A percentile compares a stretch with the other conserved stretches of the same genome.
Conservation (phyloP, 495 filamentous ascomycete species). For the Friedmanniomyces simplex region DNA sequence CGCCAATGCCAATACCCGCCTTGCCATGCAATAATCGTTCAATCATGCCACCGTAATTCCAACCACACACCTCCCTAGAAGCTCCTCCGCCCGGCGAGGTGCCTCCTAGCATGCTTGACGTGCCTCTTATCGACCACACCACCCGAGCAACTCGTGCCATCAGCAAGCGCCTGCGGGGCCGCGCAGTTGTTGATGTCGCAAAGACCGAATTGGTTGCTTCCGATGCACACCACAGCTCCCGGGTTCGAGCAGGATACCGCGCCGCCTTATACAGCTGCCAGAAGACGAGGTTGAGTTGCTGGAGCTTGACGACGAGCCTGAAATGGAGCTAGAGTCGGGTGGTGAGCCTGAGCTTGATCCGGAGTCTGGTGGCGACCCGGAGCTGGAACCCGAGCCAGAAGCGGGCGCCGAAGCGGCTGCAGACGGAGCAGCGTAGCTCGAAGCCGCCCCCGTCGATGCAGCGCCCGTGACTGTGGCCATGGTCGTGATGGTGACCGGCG, state of each 20-base stretch:
- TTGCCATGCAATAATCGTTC: not conserved
- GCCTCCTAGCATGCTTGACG: conserved; percentile 3
- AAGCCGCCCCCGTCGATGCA: not conserved
- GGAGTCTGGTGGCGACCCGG: conserved; percentile 1
- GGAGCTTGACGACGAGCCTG: conserved; percentile 2
- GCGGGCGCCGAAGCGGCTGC: not conserved
- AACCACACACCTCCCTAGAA: not conserved
- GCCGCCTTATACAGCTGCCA: conserved; percentile 13
- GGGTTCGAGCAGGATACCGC: conserved; percentile 24
- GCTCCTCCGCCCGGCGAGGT: not conserved
- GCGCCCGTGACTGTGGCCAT: conserved; percentile 1
- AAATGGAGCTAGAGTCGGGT: conserved; percentile 1
- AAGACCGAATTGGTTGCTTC: conserved; percentile 25
- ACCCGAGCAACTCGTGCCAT: conserved; percentile 26
- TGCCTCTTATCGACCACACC: conserved; percentile 19
- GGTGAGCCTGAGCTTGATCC: too few species aligned
- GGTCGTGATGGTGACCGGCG: conserved; percentile 7
- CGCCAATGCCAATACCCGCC: not conserved
- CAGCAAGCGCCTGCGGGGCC: conserved; percentile 24
- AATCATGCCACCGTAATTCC: not conserved
- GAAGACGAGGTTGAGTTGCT: conserved; percentile 1
- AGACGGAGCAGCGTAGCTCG: not conserved
- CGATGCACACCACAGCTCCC: conserved; percentile 29
- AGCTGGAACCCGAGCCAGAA: conserved; percentile 1
- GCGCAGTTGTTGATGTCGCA: conserved; percentile 28